Conservation (phyloP, 345 rosid species). For the Eucalyptus curtisii region DNA sequence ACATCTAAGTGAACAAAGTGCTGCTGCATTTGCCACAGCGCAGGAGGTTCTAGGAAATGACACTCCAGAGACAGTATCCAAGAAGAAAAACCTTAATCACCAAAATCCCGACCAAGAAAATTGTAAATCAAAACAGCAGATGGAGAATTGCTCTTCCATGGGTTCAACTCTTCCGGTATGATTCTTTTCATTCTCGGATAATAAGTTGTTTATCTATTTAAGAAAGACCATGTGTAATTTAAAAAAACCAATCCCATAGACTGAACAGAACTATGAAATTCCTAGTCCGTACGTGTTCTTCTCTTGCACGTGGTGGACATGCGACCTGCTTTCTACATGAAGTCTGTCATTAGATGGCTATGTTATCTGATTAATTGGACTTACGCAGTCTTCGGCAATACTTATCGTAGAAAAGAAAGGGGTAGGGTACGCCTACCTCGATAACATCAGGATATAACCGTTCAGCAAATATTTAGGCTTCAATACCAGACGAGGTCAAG, state of each 20-base stretch:
- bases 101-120: constrained; percentile 29
- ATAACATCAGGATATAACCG: neutral
- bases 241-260: neutral
- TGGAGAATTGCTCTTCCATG: constrained; percentile 12
- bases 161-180: neutral
- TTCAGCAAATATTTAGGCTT: neutral
- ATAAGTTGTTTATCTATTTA: neutral
- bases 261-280: neutral
- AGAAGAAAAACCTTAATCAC: constrained; percentile 18
- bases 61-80: constrained; percentile 44
- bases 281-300: neutral
- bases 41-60: constrained; percentile 79
- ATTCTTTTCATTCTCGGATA: neutral
- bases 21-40: constrained; percentile 86
- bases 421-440: neutral
- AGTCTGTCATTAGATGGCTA: neutral
- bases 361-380: neutral
- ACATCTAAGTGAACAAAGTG: constrained; percentile 78
- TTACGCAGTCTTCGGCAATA: neutral
- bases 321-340: neutral
- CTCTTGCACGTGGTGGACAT: neutral
- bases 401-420: neutral
- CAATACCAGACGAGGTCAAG: neutral
- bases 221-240: neutral
- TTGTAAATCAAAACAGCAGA: constrained; percentile 11